Evolutionary conservation across 2,329 filamentous ascomycete species (phyloP), one percentile per base, ranked within the genome.

Genomic region (Nemania serpens): DNA sequence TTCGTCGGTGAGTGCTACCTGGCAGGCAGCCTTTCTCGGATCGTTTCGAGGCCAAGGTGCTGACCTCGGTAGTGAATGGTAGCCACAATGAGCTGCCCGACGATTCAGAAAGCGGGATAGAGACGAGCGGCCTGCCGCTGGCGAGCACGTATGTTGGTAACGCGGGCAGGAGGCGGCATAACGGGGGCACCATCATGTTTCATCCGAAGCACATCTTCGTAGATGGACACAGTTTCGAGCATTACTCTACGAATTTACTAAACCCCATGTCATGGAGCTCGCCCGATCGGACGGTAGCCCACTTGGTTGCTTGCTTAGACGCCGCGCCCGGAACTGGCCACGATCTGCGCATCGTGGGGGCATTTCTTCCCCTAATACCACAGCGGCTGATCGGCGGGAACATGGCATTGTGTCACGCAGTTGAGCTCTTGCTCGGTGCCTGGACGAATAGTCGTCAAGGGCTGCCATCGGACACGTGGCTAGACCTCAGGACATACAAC

Each of bases 371-470:
- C 36, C 59, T 71, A 49, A 54, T 73, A 43, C 70, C 71, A 13
- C 66, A 66, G 18, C 65, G 66, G 12, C 53, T 72, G 20, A 61
- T 54, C 3, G 58, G 52, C 12, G 66, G 62, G 13, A 70, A 66
- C 53, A 54, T 47, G 9, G 66, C 67, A 5, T 48, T 72, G 25
- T 57, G 62, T 20, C 56, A 70, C 45, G 65, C 69, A 2, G 66
- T 71, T 3, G 68, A 73, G 34, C 54, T 73, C 3, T 55, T 72
- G 12, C 63, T 70, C 4, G 45, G 59, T 3, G 64, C 68, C 0
- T 73, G 71, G 71, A 51, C 60, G 2, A 72, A 70, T n/a, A 68
- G 68, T 20, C 68, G 67, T 17, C 65, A 64, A 9, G 61, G 64
- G 4, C 29, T 66, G n/a, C 55, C 63, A 15, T 63, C 67, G 4